A percentile compares a stretch with the other conserved stretches of the same genome.
Conservation (phyloP, 371 early-diverging fungal genomes). For the Dichotomocladium elegans region DNA sequence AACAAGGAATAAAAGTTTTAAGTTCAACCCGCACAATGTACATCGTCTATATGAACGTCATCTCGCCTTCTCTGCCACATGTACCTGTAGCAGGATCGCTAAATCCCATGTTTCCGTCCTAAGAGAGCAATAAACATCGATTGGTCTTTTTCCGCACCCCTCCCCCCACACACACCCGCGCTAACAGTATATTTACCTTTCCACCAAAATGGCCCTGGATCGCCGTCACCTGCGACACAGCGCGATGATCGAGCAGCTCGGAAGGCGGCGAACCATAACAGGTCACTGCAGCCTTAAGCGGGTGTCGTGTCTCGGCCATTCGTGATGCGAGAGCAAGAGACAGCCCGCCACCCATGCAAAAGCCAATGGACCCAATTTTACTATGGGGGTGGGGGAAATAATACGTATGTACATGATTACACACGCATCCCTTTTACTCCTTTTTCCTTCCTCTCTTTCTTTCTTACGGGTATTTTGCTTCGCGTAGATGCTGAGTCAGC, state of each 20-base stretch:
- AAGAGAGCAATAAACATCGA: no score
- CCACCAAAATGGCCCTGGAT: conserved; percentile 54
- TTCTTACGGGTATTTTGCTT: conserved; percentile 25
- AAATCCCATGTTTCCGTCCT: conserved; percentile 41
- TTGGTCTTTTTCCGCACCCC: no score
- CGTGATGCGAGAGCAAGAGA: conserved; percentile 41
- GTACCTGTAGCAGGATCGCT: conserved; percentile 38
- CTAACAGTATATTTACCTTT: conserved; percentile 12
- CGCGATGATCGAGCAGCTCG: conserved; percentile 33
- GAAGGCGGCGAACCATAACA: conserved; percentile 54
- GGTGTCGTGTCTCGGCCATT: conserved; percentile 19
- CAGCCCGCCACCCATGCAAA: conserved; percentile 58
- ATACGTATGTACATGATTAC: background rate
- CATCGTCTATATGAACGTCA: no score
- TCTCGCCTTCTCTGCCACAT: background rate
- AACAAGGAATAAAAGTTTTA: background rate
- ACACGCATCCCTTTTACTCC: background rate
- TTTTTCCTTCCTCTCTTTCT: background rate
- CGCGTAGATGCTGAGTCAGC: conserved; percentile 24
- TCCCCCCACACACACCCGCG: no score
- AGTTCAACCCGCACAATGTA: background rate
- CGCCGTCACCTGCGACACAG: conserved; percentile 37
- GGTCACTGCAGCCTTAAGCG: conserved; percentile 38
- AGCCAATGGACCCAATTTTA: conserved; percentile 41
- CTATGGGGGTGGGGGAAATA: no score